Percentiles rank a stretch among this genome's conserved stretches.
Evolutionary conservation across 2,329 filamentous ascomycete species (phyloP).

Genomic region (Phaeomoniella chlamydospora): DNA sequence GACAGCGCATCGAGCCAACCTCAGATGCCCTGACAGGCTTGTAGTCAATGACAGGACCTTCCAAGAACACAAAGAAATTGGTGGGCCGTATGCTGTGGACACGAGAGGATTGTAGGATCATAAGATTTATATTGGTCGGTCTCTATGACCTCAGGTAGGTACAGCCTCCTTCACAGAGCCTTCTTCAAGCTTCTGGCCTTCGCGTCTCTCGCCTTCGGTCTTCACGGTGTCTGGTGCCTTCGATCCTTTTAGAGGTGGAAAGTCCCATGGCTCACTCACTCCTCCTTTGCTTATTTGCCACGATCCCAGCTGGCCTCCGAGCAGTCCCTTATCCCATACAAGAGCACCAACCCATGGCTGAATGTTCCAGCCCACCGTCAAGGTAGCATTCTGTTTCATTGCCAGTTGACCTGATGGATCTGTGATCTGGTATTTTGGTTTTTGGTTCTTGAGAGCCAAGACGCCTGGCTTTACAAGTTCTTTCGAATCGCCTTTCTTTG

Average conservation of each 20-base stretch:
- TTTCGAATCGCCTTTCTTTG: constrained; percentile 3
- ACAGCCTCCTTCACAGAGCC: neutral
- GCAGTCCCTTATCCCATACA: constrained; percentile 52
- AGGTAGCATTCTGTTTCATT: constrained; percentile 54
- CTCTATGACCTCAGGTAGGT: no score
- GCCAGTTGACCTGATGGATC: constrained; percentile 71
- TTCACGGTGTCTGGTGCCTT: constrained; percentile 12
- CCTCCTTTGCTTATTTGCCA: constrained; percentile 38
- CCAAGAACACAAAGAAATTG: no score
- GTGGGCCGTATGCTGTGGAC: no score
- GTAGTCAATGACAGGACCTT: no score
- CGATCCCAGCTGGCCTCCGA: constrained; percentile 30
- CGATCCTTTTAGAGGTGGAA: constrained; percentile 36
- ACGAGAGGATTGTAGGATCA: no score
- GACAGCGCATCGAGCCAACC: no score
- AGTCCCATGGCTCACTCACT: constrained; percentile 35
- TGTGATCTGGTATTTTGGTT: constrained; percentile 93
- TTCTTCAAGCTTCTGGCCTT: constrained; percentile 14
- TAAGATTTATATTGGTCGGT: no score
- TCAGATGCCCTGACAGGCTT: no score
- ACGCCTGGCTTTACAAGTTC: constrained; percentile 36
- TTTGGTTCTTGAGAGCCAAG: constrained; percentile 66
- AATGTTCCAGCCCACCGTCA: constrained; percentile 87
- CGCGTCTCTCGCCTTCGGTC: constrained; percentile 22
- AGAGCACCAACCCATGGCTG: constrained; percentile 90